Evolutionary conservation across 2,329 filamentous ascomycete genomes (phyloP), one percentile per base, ranked within the genome.

Genomic region (Niveomyces coronatus): DNA sequence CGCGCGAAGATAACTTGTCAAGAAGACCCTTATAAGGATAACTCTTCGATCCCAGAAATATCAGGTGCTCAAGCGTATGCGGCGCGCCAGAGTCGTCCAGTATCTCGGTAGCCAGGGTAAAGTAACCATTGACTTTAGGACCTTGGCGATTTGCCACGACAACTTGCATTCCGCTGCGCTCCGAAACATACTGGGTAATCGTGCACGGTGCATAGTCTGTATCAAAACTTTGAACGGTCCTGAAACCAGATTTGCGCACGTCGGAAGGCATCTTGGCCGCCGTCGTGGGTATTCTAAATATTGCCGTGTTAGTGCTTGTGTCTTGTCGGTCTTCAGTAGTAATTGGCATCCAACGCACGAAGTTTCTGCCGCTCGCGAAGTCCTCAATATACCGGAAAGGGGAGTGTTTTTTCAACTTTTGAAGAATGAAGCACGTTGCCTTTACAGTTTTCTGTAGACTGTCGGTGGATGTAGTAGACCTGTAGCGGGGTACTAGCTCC

Each of bases 11-110:
- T 42, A 98, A 73, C 63, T 93, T 94, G 58, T 96, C 89, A 14
- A 98, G 72, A 28, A 98, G 78, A 2, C 91, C 91, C 60, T 96
- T 96, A 67, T 94, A 96, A 44, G 76, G 82, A 58, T 94, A 96
- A 55, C 74, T 93, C 56, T 84, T 87, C 17, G 91, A 96, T 19
- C 91, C 91, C 81, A 88, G 87, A 55, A 88, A 89, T 46, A 85
- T 69, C 11, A 89, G 63, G 57, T 88, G 82, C 61, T 89, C 82
- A n/a, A 89, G 68, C 0, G 84, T 88, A 53, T 89, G 84, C 5
- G 84, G 91, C 11, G 91, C 84, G 28, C 91, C 91, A 9, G 89
- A 96, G 58, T 98, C 87, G 63, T 98, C 91, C 51, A 94, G 82
- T 50, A 98, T 96, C 62, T 98, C 91, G 3, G 91, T 98, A 23